Evolutionary conservation across 2,329 filamentous ascomycete genomes (phyloP).

Genomic region (Pseudogymnoascus sp.): DNA sequence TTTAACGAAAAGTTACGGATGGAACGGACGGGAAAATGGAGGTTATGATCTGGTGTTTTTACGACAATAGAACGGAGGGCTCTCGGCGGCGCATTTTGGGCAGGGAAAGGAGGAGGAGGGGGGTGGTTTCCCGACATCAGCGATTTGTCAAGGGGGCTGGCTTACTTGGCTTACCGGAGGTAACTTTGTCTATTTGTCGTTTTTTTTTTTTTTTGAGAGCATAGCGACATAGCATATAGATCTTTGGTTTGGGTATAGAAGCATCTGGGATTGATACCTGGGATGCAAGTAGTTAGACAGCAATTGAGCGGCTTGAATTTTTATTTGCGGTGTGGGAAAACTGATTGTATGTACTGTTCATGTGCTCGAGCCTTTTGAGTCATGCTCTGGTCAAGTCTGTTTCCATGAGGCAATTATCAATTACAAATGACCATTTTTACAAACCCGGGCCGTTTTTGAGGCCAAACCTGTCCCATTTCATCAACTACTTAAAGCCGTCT

Average conservation of each 20-base stretch:
- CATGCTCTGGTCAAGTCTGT: not conserved
- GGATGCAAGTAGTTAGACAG: not conserved
- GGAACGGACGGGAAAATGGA: not conserved
- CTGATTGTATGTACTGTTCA: not conserved
- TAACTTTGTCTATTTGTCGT: not conserved
- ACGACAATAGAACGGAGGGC: constrained; percentile 1
- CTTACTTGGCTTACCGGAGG: not conserved
- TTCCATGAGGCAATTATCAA: not conserved
- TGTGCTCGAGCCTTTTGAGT: not conserved
- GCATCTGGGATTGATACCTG: not conserved
- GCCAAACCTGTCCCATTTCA: not conserved
- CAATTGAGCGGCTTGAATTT: not conserved
- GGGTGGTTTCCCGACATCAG: not conserved
- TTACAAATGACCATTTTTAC: not conserved
- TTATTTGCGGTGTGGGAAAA: not conserved
- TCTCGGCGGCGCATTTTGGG: constrained; percentile 5
- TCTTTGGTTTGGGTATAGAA: not conserved
- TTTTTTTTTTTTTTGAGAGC: not conserved
- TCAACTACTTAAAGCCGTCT: not conserved
- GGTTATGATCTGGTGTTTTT: constrained; percentile 1
- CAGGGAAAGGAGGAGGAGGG: not conserved
- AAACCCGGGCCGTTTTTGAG: not conserved
- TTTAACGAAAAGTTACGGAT: no score
- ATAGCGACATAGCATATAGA: constrained; percentile 5
- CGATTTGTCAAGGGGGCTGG: not conserved